Conservation (phyloP, 2,329 filamentous ascomycete species). For the Exophiala oligosperma region DNA sequence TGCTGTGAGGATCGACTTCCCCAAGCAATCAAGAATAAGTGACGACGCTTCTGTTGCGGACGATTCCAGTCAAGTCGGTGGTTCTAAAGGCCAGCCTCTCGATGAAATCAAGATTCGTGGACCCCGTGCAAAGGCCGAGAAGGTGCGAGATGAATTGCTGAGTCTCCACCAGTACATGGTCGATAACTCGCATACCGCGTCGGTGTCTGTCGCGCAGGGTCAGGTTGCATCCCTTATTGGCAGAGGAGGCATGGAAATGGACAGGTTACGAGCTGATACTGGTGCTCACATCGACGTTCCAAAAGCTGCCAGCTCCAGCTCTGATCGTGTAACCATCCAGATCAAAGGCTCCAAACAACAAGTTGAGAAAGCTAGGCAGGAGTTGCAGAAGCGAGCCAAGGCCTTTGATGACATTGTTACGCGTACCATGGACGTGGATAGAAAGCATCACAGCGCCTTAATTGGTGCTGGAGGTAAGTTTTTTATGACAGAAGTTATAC, state of each 20-base stretch:
- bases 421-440: constrained; percentile 84
- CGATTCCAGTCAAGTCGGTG: constrained; percentile 64
- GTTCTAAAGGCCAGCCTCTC: constrained; percentile 67
- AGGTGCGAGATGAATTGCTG: constrained; percentile 86
- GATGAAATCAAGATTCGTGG: constrained; percentile 92
- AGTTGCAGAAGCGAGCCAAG: constrained; percentile 81
- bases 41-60: constrained; percentile 73
- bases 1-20: constrained; percentile 87
- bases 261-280: constrained; percentile 79
- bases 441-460: constrained; percentile 85
- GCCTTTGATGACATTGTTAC: constrained; percentile 88
- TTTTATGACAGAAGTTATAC: not conserved
- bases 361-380: constrained; percentile 87
- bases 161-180: constrained; percentile 85
- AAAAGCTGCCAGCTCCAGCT: constrained; percentile 69
- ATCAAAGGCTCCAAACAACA: constrained; percentile 90
- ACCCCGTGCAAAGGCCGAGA: constrained; percentile 88
- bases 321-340: constrained; percentile 76
- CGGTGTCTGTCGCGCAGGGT: constrained; percentile 82
- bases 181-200: constrained; percentile 79
- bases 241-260: constrained; percentile 84
- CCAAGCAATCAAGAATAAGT: constrained; percentile 57
- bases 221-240: constrained; percentile 95
- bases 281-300: constrained; percentile 92
- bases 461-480: constrained; percentile 83